Conservation (phyloP, 2,329 filamentous ascomycete species). For the Penicillium sp. region DNA sequence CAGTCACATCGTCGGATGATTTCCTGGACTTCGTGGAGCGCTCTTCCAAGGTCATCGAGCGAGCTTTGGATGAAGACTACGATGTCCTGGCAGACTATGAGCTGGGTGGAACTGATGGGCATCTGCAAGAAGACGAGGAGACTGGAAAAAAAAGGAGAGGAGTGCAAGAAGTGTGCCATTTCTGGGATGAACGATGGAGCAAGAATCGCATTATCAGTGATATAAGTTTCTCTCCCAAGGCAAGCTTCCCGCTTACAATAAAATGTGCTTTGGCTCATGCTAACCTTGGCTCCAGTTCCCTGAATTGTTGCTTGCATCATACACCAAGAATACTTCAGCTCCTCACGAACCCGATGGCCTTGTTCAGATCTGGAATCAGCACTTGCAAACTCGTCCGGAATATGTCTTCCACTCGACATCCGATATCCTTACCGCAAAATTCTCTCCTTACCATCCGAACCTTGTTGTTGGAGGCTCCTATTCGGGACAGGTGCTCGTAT, state of each 20-base stretch:
- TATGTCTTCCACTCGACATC: slow-evolving; percentile 96
- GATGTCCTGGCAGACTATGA: slow-evolving; percentile 95
- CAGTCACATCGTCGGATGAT: slow-evolving; percentile 86
- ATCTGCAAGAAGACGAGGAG: slow-evolving; percentile 75
- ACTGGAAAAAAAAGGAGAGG: slow-evolving; percentile 44
- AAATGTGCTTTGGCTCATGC: slow-evolving; percentile 1
- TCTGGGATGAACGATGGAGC: slow-evolving; percentile 92
- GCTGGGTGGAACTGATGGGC: slow-evolving; percentile 66
- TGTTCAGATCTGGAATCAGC: slow-evolving; percentile 94
- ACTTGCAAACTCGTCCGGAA: slow-evolving; percentile 90
- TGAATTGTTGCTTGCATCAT: slow-evolving; percentile 87
- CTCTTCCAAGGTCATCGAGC: slow-evolving; percentile 94
- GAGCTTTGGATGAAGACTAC: slow-evolving; percentile 91
- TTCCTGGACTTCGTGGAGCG: slow-evolving; percentile 94
- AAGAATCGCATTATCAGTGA: slow-evolving; percentile 97
- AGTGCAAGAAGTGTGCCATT: slow-evolving; percentile 80
- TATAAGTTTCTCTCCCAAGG: slow-evolving; percentile 90
- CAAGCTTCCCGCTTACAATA: slow-evolving; percentile 27
- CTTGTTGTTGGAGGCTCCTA: slow-evolving; percentile 95
- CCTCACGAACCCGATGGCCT: slow-evolving; percentile 91
- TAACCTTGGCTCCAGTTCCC: slow-evolving; percentile 59
- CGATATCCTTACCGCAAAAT: slow-evolving; percentile 91
- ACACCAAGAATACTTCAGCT: slow-evolving; percentile 94
- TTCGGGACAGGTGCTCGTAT: slow-evolving; percentile 91
- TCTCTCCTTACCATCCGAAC: slow-evolving; percentile 98